Evolutionary conservation across 805 yeast genomes (phyloP).

Genomic region (Myxozyma vanderwaltii): DNA sequence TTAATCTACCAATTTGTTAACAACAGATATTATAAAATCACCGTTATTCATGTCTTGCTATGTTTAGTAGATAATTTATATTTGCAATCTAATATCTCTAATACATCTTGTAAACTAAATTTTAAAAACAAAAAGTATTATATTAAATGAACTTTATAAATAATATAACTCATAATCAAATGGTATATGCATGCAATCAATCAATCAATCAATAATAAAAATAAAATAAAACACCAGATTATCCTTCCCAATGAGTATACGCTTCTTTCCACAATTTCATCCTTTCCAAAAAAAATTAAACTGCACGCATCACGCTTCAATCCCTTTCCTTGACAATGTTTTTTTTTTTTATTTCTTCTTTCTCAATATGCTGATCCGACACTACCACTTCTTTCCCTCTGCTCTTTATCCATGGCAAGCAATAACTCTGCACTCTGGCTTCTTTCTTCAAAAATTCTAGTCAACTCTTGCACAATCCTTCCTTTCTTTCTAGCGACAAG

Average conservation of each 20-base stretch:
- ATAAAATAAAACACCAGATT: background rate
- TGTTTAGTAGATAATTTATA: no score
- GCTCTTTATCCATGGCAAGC: slow-evolving; percentile 21
- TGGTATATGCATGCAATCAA: background rate
- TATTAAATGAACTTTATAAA: background rate
- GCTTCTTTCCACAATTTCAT: background rate
- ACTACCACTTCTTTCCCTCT: background rate
- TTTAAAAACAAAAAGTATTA: no score
- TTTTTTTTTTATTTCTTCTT: no score
- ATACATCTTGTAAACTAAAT: no score
- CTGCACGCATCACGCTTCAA: no score
- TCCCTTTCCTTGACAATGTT: no score
- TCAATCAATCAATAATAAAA: background rate
- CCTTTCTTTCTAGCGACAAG: slow-evolving; percentile 26
- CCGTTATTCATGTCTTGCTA: no score
- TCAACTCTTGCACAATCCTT: slow-evolving; percentile 31
- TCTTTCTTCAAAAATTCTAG: slow-evolving; percentile 33
- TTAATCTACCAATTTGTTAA: no score
- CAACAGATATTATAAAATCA: no score
- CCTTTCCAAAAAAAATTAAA: background rate
- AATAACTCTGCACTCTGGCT: slow-evolving; percentile 33
- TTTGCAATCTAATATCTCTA: background rate
- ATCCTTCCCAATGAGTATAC: background rate
- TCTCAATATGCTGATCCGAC: background rate
- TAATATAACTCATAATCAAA: background rate